Evolutionary conservation across 169 alveolate species (phyloP).

Genomic region (Cryptosporidium ryanae): DNA sequence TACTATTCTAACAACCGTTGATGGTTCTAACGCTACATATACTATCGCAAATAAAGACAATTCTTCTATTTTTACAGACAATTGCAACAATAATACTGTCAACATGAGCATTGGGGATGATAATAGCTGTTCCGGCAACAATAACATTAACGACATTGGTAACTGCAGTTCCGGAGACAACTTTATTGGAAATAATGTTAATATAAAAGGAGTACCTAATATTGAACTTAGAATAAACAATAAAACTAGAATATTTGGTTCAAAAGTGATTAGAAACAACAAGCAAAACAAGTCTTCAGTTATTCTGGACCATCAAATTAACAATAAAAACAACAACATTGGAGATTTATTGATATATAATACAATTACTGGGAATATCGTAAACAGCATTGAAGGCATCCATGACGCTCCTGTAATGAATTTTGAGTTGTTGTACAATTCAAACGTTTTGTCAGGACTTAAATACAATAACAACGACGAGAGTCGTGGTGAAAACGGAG

Average conservation of each 20-base stretch:
- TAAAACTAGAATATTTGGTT: neutral
- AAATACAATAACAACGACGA: neutral
- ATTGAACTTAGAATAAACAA: slow-evolving; percentile 13
- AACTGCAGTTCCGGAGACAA: neutral
- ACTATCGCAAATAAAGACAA: neutral
- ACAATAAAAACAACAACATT: slow-evolving; percentile 4
- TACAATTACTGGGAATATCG: slow-evolving; percentile 29
- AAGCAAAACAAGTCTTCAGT: neutral
- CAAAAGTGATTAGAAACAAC: neutral
- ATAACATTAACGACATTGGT: neutral
- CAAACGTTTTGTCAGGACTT: neutral
- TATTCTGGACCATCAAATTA: slow-evolving; percentile 43
- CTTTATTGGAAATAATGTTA: neutral
- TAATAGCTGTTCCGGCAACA: neutral
- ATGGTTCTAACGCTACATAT: slow-evolving; percentile 3
- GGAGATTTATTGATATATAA: slow-evolving; percentile 59
- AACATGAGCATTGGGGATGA: neutral
- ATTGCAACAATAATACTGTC: neutral
- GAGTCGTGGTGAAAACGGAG: neutral
- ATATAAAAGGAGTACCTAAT: neutral
- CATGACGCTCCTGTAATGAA: slow-evolving; percentile 74
- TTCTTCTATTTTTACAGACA: too few relatives aligned
- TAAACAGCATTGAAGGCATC: slow-evolving; percentile 38
- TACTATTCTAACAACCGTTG: slow-evolving; percentile 30
- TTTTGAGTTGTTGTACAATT: slow-evolving; percentile 41